Percentiles rank a stretch among this genome's conserved stretches.
phyloP scores from a whole-genome alignment of 306 rosid genomes.

The Cicer bijugum region DNA sequence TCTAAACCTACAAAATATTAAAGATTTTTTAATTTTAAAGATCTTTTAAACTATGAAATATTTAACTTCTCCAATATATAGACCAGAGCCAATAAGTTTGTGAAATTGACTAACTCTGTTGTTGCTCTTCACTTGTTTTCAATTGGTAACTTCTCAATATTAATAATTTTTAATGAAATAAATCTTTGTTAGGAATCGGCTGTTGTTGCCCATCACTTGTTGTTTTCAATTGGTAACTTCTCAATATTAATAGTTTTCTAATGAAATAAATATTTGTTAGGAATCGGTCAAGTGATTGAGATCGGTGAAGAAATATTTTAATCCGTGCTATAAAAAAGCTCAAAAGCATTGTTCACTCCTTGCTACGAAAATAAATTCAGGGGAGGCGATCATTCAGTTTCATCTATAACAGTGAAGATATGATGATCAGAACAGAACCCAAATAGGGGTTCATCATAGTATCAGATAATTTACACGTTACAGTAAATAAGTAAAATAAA shows the following conservation, averaged over 20 bases:
- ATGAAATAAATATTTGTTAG: background rate
- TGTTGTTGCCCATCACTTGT: background rate
- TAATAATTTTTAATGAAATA: background rate
- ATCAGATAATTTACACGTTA: constrained; percentile 45
- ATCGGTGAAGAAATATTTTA: background rate
- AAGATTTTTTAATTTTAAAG: too few relatives aligned
- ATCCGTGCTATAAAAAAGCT: background rate
- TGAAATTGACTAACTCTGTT: too few relatives aligned
- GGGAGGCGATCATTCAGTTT: background rate
- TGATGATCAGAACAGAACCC: constrained; percentile 41
- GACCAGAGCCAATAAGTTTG: too few relatives aligned
- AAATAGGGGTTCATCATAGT: constrained; percentile 49
- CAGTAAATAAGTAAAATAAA: background rate
- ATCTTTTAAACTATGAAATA: too few relatives aligned
- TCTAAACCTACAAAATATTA: too few relatives aligned
- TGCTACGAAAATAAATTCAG: background rate
- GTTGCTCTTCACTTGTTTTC: background rate
- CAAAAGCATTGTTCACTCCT: background rate
- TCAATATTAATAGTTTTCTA: background rate
- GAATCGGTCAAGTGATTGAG: background rate
- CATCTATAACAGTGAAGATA: background rate
- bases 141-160: background rate
- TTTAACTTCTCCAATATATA: too few relatives aligned
- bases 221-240: background rate
- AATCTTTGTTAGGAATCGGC: background rate